A percentile compares a stretch with the other conserved stretches of the same genome.
phyloP scores from a whole-genome alignment of 257 asterid genomes.

The Scutellaria baicalensis region DNA sequence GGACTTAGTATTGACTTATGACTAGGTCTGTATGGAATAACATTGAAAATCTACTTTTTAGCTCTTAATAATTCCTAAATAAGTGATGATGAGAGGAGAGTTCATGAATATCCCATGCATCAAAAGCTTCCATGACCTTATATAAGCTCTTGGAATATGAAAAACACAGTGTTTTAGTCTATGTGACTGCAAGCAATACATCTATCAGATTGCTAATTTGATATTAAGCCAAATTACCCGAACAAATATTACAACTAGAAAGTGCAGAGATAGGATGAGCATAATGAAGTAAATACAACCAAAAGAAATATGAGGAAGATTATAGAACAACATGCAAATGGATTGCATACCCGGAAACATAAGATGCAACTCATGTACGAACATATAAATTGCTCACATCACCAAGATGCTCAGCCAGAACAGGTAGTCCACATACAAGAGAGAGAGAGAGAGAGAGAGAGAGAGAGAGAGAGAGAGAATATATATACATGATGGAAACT shows the following conservation, averaged over 20 bases:
- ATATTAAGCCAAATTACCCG: neutral
- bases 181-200: neutral
- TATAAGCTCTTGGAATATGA: constrained; percentile 12
- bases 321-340: constrained; percentile 21
- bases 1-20: constrained; percentile 15
- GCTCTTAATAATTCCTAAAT: constrained; percentile 30
- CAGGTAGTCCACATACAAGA: constrained; percentile 9
- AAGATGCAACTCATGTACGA: constrained; percentile 18
- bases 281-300: constrained; percentile 12
- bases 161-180: neutral
- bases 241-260: neutral
- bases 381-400: constrained; percentile 15
- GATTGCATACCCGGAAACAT: constrained; percentile 8
- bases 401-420: constrained; percentile 19
- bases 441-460: neutral
- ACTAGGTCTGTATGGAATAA: constrained; percentile 32
- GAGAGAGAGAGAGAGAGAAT: neutral
- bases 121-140: constrained; percentile 1
- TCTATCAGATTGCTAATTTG: neutral
- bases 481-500: constrained; percentile 26
- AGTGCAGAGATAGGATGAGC: constrained; percentile 1
- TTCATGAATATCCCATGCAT: neutral
- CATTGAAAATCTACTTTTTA: constrained; percentile 13
- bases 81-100: constrained; percentile 15
- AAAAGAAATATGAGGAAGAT: constrained; percentile 25